Evolutionary conservation across 2,329 filamentous ascomycete species (phyloP).

Genomic region (Alternaria longipes): DNA sequence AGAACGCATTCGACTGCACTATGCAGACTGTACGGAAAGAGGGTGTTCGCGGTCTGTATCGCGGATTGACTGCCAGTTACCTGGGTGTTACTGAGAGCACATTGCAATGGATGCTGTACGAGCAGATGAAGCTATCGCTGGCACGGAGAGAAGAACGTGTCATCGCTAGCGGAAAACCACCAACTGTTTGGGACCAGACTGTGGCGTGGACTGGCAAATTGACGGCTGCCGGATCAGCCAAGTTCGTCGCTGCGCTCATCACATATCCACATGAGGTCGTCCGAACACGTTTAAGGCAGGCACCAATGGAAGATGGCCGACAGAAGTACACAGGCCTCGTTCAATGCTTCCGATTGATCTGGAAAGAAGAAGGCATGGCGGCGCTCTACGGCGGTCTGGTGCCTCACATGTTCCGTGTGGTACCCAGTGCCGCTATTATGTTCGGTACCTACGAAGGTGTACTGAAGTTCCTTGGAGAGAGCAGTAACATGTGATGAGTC

Average conservation of each 20-base stretch:
- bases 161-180: slow-evolving; percentile 66
- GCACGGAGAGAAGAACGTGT: slow-evolving; percentile 68
- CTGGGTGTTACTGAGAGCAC: slow-evolving; percentile 90
- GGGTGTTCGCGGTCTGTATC: slow-evolving; percentile 83
- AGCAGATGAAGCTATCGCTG: slow-evolving; percentile 85
- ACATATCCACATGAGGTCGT: slow-evolving; percentile 95
- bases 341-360: slow-evolving; percentile 88
- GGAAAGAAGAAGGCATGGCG: slow-evolving; percentile 85
- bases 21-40: slow-evolving; percentile 82
- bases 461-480: slow-evolving; percentile 58
- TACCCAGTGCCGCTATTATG: slow-evolving; percentile 94
- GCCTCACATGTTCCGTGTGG: slow-evolving; percentile 88
- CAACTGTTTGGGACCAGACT: slow-evolving; percentile 75
- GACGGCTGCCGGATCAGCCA: slow-evolving; percentile 81
- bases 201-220: slow-evolving; percentile 82
- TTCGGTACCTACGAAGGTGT: slow-evolving; percentile 81
- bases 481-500: slow-evolving; percentile 48
- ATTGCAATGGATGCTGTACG: slow-evolving; percentile 92
- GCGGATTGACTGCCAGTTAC: slow-evolving; percentile 90
- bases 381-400: slow-evolving; percentile 91
- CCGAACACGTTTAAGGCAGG: slow-evolving; percentile 84
- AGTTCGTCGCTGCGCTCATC: slow-evolving; percentile 82
- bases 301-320: slow-evolving; percentile 74
- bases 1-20: slow-evolving; percentile 88
- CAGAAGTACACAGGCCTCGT: slow-evolving; percentile 88